Base-by-base conservation (phyloP, 2,329 filamentous ascomycete species). In the Aspergillus jensenii region DNA sequence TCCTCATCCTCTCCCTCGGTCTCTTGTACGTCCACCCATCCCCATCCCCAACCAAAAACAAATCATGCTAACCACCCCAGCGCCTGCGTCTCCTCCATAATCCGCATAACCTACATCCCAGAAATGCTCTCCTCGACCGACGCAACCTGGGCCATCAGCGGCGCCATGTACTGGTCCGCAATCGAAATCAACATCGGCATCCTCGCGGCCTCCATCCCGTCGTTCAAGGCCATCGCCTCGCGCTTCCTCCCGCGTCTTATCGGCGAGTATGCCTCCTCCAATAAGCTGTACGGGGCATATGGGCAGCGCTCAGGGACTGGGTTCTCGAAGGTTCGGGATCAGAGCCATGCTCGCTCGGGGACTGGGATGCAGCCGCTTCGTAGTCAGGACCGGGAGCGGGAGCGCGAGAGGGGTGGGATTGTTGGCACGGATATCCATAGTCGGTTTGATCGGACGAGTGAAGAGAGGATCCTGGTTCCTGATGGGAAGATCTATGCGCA, bases 1-100 rank as follows among this genome's bases (percentile, higher is more conserved):
- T 75, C 1, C 63, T 77, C 6, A 78, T 84, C 9, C 83, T 85
- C 55, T 78, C 76, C 9, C 70, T 82, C 15, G 82, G 82, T 19
- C 73, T 83, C 11, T 80, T 81, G 60, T 73, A 43, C 52, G 67
- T 63, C n/a, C 9, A 3, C 27, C 27, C 27, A 31, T 9, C 8
- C 27, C 27, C 8, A 31, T 4, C 48, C 12, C 33, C n/a, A 17
- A n/a, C n/a, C 44, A 12, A 1, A 1, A 33, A 6, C 2, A 17
- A 9, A 6, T 17, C 25, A 33, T 14, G 5, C n/a, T 56, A 51
- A 35, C 35, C 35, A 5, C 6, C 48, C 12, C 54, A 79, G 78
- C 59, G 76, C 78, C 43, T 80, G 78, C 56, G 63, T 79, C 39
- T 79, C 78, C 12, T 79, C 77, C 6, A 79, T 80, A 55, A 74